Evolutionary conservation across 768 basidiomycete species (phyloP), one percentile per base, ranked within the genome.

Genomic region (Lentinus tigrinus): DNA sequence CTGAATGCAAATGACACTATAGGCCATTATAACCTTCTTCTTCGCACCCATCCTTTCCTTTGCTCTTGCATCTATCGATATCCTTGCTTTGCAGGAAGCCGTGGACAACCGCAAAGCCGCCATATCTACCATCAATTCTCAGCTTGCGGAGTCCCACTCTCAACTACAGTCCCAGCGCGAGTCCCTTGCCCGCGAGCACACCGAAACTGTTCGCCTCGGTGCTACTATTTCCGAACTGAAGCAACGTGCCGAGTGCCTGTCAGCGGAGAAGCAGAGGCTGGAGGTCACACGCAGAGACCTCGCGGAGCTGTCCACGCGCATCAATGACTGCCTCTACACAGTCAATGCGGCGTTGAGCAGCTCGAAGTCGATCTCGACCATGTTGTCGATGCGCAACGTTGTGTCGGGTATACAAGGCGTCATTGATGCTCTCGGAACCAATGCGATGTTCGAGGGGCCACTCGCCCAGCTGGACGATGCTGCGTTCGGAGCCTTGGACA

Each of bases 361-460:
- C 39, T 53, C 52, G 23, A 37, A 23, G 27, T 31, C 40, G 16
- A 53, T 53, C 11, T 4, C 24, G 17, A 21, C 24, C 39, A 42
- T 31, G 39, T 17, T 7, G 16, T 31, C 40, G 17, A 53, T 53
- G 52, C 52, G 52, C 52, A 42, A 28, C 16, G 39, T 53, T 16
- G 52, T 53, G 5, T 8, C 52, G 11, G 52, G 52, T 11, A 53
- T 53, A 11, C 52, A 40, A 19, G 52, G 52, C 17, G 24, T 53
- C 27, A 39, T 37, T 6, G n/a, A 39, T 8, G 38, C 39, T n/a
- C 39, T 53, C 4, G 52, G 52, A 1, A 16, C 24, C 7, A 39
- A 53, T 16, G 39, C 52, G 40, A 53, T 53, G 52, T 53, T 53
- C 39, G 52, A 36, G 39, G 52, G 52, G 10, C 52, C 52, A 3